Evolutionary conservation across 192 early-diverging fungal species (phyloP).

Genomic region (Helicostylum pulchrum): DNA sequence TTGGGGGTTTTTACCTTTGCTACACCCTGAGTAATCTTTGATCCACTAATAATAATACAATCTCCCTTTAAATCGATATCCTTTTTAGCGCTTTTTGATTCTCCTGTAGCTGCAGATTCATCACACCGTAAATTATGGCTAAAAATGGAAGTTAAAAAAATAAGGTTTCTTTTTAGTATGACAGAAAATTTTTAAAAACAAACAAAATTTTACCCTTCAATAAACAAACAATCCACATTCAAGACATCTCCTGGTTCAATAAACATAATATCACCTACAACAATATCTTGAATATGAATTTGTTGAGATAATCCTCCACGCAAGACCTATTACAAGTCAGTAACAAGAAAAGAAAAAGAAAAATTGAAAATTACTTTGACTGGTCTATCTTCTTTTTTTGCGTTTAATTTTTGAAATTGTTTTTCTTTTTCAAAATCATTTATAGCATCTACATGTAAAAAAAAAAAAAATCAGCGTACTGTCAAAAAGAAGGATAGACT

Average conservation of each 20-base stretch:
- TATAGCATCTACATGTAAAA: constrained; percentile 51
- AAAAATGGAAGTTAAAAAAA: background rate
- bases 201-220: constrained; percentile 38
- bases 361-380: constrained; percentile 62
- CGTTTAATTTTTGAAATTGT: constrained; percentile 85
- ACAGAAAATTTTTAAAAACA: background rate
- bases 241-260: constrained; percentile 91
- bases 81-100: constrained; percentile 85
- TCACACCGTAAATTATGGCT: constrained; percentile 79
- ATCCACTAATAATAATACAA: constrained; percentile 85
- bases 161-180: background rate
- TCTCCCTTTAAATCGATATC: constrained; percentile 47
- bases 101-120: constrained; percentile 90
- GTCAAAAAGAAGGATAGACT: too few species aligned
- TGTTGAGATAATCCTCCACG: constrained; percentile 72
- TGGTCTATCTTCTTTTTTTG: constrained; percentile 79
- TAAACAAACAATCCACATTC: constrained; percentile 89
- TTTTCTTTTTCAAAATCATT: constrained; percentile 91
- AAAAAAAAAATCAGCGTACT: background rate
- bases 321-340: constrained; percentile 40
- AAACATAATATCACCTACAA: constrained; percentile 86
- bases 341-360: too few species aligned
- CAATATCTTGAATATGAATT: constrained; percentile 74
- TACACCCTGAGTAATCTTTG: constrained; percentile 87
- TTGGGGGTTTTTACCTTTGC: background rate